These are phyloP conservation scores for Gossypium schwendimanii DNA, from an alignment of 441 rosid species.

Conservation along the genomic window DNA sequence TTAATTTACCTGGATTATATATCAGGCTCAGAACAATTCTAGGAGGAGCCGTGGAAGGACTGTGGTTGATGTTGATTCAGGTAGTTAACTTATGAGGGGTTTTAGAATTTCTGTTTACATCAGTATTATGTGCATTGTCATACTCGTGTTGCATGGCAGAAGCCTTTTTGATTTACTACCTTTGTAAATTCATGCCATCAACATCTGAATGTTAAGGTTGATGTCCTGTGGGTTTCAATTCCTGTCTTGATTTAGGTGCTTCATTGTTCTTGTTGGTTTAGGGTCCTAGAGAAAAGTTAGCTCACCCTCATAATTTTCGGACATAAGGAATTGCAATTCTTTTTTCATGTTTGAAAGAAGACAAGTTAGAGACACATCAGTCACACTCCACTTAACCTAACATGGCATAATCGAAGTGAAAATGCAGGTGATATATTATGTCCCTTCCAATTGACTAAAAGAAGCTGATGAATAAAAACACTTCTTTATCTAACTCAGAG, in stretches of 20 bases:
- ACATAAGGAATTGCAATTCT: not conserved
- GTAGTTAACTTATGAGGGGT: conserved; percentile 19
- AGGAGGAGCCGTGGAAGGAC: conserved; percentile 31
- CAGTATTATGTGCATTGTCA: not conserved
- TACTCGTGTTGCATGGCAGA: not conserved
- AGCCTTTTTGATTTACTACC: not conserved
- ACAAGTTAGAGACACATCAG: not conserved
- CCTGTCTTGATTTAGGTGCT: not conserved
- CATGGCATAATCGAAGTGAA: not conserved
- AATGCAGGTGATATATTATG: not conserved
- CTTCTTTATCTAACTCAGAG: not conserved
- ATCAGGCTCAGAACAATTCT: conserved; percentile 62
- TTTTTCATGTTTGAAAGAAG: not conserved
- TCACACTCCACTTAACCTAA: not conserved
- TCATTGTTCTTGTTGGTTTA: not conserved
- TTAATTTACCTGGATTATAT: conserved; percentile 16
- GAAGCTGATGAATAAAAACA: not conserved
- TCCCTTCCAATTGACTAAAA: not conserved
- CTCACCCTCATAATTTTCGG: not conserved
- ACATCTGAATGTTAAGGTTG: not conserved
- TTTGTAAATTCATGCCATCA: not conserved
- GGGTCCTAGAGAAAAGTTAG: not conserved
- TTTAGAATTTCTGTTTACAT: not conserved
- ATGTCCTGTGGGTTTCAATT: not conserved
- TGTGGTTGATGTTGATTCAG: conserved; percentile 55